phyloP scores from a whole-genome alignment of 2,329 filamentous ascomycete species.

The Ophiostoma sp. region DNA sequence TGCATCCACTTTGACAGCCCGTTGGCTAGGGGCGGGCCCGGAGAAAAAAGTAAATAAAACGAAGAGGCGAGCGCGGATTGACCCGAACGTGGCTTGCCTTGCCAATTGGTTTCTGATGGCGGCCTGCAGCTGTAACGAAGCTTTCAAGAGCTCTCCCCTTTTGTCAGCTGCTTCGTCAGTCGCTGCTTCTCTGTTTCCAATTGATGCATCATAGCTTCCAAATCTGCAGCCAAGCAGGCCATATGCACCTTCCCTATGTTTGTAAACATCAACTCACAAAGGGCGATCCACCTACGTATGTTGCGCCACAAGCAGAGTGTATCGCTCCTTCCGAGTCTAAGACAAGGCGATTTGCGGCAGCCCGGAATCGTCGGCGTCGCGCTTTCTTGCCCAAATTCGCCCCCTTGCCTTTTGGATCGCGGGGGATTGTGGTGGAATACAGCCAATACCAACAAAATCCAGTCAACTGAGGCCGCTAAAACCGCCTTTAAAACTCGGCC shows the following conservation, averaged over 20 bases:
- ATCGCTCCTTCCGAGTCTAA: not conserved
- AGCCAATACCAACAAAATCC: not conserved
- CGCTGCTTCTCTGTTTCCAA: not conserved
- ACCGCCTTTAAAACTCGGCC: not conserved
- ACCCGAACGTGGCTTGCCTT: not conserved
- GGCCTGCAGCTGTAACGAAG: not conserved
- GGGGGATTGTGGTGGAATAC: not conserved
- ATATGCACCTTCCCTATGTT: not conserved
- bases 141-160: not conserved
- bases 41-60: not conserved
- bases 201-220: not conserved
- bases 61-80: not conserved
- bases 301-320: not conserved
- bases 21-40: not conserved
- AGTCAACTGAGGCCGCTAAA: not conserved
- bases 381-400: not conserved
- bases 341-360: not conserved
- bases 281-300: not conserved
- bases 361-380: conserved; percentile 19
- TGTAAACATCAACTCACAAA: not conserved
- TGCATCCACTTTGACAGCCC: not conserved
- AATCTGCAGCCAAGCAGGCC: not conserved
- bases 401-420: not conserved
- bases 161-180: not conserved
- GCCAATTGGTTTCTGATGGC: not conserved